These are phyloP conservation scores for Cercis canadensis DNA, from an alignment of 306 rosid genomes.

Conservation along the genomic window DNA sequence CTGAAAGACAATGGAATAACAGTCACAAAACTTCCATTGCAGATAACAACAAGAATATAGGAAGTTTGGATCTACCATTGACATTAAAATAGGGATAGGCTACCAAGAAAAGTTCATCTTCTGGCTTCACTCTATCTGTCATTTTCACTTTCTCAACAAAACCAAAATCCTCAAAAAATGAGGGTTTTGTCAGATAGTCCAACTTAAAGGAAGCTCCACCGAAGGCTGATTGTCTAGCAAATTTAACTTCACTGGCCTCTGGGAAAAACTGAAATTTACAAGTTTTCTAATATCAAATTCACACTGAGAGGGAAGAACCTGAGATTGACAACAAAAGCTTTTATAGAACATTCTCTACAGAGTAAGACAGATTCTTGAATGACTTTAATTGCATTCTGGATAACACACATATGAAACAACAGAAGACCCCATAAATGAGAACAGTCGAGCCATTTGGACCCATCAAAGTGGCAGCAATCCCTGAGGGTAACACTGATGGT, in stretches of 20 bases:
- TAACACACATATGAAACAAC: slow-evolving; percentile 9
- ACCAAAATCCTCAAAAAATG: slow-evolving; percentile 94
- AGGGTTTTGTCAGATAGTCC: slow-evolving; percentile 95
- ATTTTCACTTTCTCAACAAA: slow-evolving; percentile 85
- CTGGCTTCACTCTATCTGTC: slow-evolving; percentile 84
- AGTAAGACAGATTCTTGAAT: slow-evolving; percentile 19
- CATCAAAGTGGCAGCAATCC: slow-evolving; percentile 15
- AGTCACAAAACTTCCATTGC: slow-evolving; percentile 33
- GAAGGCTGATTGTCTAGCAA: slow-evolving; percentile 81
- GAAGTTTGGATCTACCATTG: slow-evolving; percentile 66
- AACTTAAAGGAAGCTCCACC: slow-evolving; percentile 84
- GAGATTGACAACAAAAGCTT: slow-evolving; percentile 28
- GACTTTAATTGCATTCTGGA: neutral
- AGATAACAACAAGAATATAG: slow-evolving; percentile 26
- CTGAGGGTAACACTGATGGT: slow-evolving; percentile 11
- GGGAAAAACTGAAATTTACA: slow-evolving; percentile 84
- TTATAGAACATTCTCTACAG: slow-evolving; percentile 20
- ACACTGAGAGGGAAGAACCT: slow-evolving; percentile 28
- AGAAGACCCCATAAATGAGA: slow-evolving; percentile 18
- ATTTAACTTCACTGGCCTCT: slow-evolving; percentile 92
- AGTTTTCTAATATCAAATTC: slow-evolving; percentile 41
- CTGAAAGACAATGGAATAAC: slow-evolving; percentile 52
- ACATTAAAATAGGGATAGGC: slow-evolving; percentile 97
- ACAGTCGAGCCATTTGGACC: slow-evolving; percentile 20
- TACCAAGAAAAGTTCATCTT: slow-evolving; percentile 86